Conservation (phyloP, 2,329 filamentous ascomycete species). For the Stachybotrys echinatus region DNA sequence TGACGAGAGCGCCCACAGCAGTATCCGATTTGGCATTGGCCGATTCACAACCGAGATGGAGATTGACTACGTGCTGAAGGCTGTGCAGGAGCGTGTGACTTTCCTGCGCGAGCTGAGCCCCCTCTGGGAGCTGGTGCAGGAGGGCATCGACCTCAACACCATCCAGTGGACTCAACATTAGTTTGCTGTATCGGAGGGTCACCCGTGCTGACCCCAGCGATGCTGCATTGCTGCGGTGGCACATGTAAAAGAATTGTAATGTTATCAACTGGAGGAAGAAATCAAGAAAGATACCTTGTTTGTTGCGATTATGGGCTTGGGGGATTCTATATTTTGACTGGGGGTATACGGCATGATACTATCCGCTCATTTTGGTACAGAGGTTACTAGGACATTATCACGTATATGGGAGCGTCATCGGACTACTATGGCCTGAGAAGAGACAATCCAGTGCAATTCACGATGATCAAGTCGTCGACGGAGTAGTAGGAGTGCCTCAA, state of each 20-base stretch:
- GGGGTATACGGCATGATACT: too few relatives aligned
- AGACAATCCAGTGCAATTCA: too few relatives aligned
- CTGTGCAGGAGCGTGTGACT: conserved; percentile 81
- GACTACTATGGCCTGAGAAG: too few relatives aligned
- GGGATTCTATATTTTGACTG: background rate
- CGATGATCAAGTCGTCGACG: too few relatives aligned
- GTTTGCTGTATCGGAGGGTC: background rate
- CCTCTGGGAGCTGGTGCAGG: conserved; percentile 95
- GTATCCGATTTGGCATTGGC: conserved; percentile 95
- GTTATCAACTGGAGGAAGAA: background rate
- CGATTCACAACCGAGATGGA: conserved; percentile 93
- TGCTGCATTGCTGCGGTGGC: conserved; percentile 9
- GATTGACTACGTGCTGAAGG: conserved; percentile 96
- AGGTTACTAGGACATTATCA: too few relatives aligned
- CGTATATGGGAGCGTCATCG: too few relatives aligned
- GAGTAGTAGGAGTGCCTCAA: too few relatives aligned
- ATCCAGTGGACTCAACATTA: conserved; percentile 99
- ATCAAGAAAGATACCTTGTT: conserved; percentile 9
- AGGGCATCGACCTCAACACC: conserved; percentile 89
- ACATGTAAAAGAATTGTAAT: conserved; percentile 26
- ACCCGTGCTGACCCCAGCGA: conserved; percentile 4
- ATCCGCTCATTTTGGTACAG: too few relatives aligned
- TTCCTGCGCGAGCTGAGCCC: conserved; percentile 94
- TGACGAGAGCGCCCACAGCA: conserved; percentile 95
- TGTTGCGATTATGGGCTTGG: background rate